Conservation (phyloP, 306 rosid species). For the Vachellia pachyceras region DNA sequence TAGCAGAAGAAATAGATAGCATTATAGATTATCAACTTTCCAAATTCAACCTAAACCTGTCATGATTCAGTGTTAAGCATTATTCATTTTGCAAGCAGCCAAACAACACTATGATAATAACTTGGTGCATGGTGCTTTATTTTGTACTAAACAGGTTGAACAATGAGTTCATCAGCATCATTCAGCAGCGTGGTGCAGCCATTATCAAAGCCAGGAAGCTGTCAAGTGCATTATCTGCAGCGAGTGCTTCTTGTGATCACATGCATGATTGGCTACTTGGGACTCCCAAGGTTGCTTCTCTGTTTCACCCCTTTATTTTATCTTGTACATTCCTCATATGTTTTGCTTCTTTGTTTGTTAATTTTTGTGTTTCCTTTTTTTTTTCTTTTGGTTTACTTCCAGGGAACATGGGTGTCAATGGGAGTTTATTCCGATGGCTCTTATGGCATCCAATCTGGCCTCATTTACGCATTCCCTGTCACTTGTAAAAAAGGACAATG, state of each 20-base stretch:
- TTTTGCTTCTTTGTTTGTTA: constrained; percentile 13
- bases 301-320: constrained; percentile 5
- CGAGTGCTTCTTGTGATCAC: constrained; percentile 82
- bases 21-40: background rate
- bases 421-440: constrained; percentile 96
- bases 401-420: constrained; percentile 93
- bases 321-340: background rate
- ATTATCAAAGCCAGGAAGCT: constrained; percentile 65
- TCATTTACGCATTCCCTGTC: constrained; percentile 91
- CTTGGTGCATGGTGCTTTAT: background rate
- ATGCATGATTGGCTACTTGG: constrained; percentile 74
- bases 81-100: background rate
- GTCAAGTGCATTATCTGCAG: constrained; percentile 73
- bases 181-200: constrained; percentile 75
- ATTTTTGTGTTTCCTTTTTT: constrained; percentile 25
- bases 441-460: constrained; percentile 72
- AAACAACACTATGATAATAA: background rate
- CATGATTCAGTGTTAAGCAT: background rate
- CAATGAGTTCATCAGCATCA: constrained; percentile 67
- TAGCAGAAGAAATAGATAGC: background rate
- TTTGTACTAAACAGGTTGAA: constrained; percentile 61
- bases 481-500: constrained; percentile 90
- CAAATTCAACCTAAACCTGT: background rate
- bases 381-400: background rate
- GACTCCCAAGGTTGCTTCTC: constrained; percentile 64